These are phyloP conservation scores for Blastobotrys aristatus DNA, from an alignment of 1,139 yeast genomes.

Conservation along the genomic window DNA sequence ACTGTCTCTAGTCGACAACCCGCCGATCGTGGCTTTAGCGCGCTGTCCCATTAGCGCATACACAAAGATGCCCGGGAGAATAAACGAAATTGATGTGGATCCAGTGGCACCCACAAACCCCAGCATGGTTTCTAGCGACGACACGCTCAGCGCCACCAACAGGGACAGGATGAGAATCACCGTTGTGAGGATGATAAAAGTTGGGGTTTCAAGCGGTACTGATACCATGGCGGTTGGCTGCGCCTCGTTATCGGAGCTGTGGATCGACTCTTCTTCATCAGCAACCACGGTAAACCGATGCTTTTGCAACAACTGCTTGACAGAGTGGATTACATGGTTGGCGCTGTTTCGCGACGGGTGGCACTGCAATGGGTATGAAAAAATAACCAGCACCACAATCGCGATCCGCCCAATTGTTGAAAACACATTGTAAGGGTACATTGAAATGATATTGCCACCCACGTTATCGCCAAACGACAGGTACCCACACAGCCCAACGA, in stretches of 20 bases:
- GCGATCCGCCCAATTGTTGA: constrained; percentile 67
- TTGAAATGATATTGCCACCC: constrained; percentile 74
- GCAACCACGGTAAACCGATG: constrained; percentile 16
- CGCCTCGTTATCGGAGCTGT: constrained; percentile 15
- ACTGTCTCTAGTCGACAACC: constrained; percentile 14
- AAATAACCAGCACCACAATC: constrained; percentile 73
- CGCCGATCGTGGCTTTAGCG: constrained; percentile 12
- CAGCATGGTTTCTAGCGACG: constrained; percentile 75
- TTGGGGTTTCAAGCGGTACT: constrained; percentile 46
- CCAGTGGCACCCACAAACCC: constrained; percentile 96
- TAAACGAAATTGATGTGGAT: constrained; percentile 87
- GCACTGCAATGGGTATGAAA: constrained; percentile 87
- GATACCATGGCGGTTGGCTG: constrained; percentile 17
- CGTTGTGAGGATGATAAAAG: constrained; percentile 62
- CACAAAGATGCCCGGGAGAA: constrained; percentile 88
- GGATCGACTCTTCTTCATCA: constrained; percentile 13
- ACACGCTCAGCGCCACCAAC: constrained; percentile 67
- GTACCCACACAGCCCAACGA: constrained; percentile 82
- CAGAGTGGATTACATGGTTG: constrained; percentile 65
- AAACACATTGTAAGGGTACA: constrained; percentile 43
- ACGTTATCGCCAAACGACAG: constrained; percentile 77
- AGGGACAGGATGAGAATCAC: constrained; percentile 59
- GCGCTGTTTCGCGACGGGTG: constrained; percentile 88
- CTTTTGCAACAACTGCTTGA: constrained; percentile 20
- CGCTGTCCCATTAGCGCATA: constrained; percentile 45